Evolutionary conservation across 352 stramenopile genomes (phyloP).

Genomic region (Phytophthora rubi): DNA sequence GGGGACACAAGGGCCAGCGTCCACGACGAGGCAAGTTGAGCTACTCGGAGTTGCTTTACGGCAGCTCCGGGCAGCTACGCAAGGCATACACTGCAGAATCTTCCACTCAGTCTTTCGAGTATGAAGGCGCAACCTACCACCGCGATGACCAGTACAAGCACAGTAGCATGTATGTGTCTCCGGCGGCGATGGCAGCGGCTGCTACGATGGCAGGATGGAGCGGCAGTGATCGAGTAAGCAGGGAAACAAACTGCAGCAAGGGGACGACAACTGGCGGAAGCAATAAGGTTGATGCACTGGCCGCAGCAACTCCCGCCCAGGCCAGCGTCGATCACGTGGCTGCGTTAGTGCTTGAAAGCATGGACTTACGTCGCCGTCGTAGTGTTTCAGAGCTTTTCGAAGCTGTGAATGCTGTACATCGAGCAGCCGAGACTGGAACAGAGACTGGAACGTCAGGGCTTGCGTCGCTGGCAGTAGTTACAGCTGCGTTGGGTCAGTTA

Average conservation of each 20-base stretch:
- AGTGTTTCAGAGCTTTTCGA: constrained; percentile 68
- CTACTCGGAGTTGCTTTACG: constrained; percentile 84
- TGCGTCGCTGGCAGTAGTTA: constrained; percentile 59
- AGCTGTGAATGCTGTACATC: constrained; percentile 38
- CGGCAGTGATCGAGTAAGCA: constrained; percentile 38
- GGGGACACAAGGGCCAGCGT: constrained; percentile 42
- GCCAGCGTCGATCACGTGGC: constrained; percentile 54
- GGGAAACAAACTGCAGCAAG: constrained; percentile 22
- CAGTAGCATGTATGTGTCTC: constrained; percentile 84
- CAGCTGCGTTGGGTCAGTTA: constrained; percentile 62
- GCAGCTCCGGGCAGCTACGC: constrained; percentile 76
- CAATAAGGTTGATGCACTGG: constrained; percentile 22
- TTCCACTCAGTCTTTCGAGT: constrained; percentile 81
- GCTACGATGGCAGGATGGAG: constrained; percentile 40
- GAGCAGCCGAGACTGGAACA: constrained; percentile 2
- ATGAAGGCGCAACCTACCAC: constrained; percentile 69
- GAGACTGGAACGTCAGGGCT: constrained; percentile 10
- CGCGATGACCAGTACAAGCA: constrained; percentile 83
- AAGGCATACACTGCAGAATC: constrained; percentile 86
- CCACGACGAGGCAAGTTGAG: constrained; percentile 77
- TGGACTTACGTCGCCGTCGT: constrained; percentile 64
- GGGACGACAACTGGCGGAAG: background rate
- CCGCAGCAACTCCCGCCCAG: constrained; percentile 12
- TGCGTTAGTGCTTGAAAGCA: constrained; percentile 52
- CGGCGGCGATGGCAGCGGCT: constrained; percentile 37